Evolutionary conservation across 495 filamentous ascomycete species (phyloP).

Genomic region (Trichoderma virens): DNA sequence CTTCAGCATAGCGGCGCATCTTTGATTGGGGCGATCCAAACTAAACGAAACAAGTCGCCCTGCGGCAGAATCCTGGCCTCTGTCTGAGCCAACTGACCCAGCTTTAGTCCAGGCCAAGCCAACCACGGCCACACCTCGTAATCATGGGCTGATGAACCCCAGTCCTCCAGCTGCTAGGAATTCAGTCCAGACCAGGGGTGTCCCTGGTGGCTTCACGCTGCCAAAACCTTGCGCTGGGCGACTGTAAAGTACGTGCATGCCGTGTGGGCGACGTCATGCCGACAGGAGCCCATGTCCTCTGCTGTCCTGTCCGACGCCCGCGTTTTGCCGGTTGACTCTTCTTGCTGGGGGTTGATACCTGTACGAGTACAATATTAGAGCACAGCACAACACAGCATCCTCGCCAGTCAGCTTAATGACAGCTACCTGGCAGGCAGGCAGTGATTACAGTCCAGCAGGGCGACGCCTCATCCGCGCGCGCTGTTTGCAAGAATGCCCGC

Average conservation of each 20-base stretch:
- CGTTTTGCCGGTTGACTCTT: not conserved
- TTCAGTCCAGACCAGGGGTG: not conserved
- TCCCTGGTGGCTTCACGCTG: not conserved
- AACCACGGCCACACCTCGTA: constrained; percentile 2
- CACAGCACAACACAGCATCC: no score
- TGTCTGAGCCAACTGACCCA: not conserved
- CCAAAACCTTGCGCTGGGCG: not conserved
- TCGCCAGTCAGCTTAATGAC: not conserved
- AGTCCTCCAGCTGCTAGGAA: not conserved
- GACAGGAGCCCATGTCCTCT: not conserved
- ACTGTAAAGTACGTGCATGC: not conserved
- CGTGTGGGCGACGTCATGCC: not conserved
- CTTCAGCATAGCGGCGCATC: not conserved
- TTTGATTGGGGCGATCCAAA: constrained; percentile 6
- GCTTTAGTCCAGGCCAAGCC: not conserved
- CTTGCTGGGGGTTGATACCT: not conserved
- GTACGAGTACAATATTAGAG: no score
- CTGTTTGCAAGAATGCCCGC: not conserved
- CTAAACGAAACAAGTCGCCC: constrained; percentile 1
- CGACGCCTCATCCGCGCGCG: not conserved
- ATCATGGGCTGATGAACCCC: constrained; percentile 1
- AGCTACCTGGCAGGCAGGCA: not conserved
- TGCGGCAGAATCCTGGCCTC: not conserved
- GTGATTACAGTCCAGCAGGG: not conserved
- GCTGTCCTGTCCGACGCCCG: not conserved